These are phyloP conservation scores for Volvox africanus DNA, from an alignment of 139 green algal genomes.

Conservation along the genomic window DNA sequence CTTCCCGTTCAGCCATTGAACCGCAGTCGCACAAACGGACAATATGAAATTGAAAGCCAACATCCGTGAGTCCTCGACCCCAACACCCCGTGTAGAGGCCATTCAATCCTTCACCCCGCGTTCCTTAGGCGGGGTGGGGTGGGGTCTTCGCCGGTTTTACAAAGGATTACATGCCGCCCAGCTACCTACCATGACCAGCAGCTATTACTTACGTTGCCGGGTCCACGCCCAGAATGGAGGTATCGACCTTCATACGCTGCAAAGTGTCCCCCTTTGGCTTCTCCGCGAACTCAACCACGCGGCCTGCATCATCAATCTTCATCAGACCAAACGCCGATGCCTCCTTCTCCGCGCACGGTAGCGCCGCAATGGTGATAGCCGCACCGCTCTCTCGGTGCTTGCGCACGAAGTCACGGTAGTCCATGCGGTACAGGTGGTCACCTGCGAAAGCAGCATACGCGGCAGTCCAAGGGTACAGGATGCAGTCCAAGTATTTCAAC, in stretches of 20 bases:
- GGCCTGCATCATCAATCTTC: constrained; percentile 95
- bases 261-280: constrained; percentile 97
- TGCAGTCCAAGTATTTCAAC: no score
- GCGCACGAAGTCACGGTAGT: constrained; percentile 97
- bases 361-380: constrained; percentile 98
- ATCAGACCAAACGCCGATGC: constrained; percentile 97
- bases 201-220: constrained; percentile 55
- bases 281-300: constrained; percentile 97
- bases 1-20: no score
- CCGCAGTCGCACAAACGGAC: no score
- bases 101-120: no score
- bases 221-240: constrained; percentile 89
- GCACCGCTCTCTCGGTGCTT: constrained; percentile 89
- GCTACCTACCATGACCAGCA: no score
- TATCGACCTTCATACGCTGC: constrained; percentile 96
- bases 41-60: no score
- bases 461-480: no score
- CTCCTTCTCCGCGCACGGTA: constrained; percentile 93
- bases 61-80: no score
- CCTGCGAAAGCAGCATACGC: constrained; percentile 56
- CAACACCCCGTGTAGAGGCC: no score
- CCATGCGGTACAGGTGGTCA: constrained; percentile 99
- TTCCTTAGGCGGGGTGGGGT: no score
- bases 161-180: no score
- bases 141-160: no score